These are phyloP conservation scores for Corylus americana DNA, from an alignment of 306 rosid genomes.

Conservation along the genomic window DNA sequence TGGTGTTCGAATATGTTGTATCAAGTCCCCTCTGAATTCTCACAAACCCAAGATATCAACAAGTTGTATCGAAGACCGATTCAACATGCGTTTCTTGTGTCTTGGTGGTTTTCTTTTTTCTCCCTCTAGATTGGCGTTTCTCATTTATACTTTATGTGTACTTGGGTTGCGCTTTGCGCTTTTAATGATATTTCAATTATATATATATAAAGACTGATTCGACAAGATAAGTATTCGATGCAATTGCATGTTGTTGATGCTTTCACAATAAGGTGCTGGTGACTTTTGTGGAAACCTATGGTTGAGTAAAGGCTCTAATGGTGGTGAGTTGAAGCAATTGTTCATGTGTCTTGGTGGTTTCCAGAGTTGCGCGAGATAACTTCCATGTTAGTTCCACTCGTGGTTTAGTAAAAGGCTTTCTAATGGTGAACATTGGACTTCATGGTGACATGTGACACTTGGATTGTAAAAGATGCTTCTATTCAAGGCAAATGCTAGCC, in stretches of 20 bases:
- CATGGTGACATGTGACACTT: not conserved
- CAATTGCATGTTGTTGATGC: not conserved
- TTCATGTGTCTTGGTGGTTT: not conserved
- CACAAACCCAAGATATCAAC: too few species aligned
- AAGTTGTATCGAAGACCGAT: not conserved
- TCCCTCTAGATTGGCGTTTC: too few species aligned
- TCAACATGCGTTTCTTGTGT: too few species aligned
- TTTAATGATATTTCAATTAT: too few species aligned
- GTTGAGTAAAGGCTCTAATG: not conserved
- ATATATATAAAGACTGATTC: not conserved
- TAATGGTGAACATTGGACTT: not conserved
- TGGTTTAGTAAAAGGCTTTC: not conserved
- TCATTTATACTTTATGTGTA: too few species aligned
- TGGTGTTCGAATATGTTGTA: not conserved
- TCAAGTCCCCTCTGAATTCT: not conserved
- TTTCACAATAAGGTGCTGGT: not conserved
- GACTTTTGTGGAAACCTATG: not conserved
- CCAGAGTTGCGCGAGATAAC: not conserved
- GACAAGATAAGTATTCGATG: not conserved
- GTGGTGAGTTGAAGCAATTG: not conserved
- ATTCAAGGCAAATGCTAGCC: not conserved
- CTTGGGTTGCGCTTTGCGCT: too few species aligned
- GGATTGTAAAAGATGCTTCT: not conserved
- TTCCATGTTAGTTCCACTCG: not conserved
- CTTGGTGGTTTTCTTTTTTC: too few species aligned